Evolutionary conservation across 352 stramenopile genomes (phyloP).

Genomic region (Aphanomyces astaci): DNA sequence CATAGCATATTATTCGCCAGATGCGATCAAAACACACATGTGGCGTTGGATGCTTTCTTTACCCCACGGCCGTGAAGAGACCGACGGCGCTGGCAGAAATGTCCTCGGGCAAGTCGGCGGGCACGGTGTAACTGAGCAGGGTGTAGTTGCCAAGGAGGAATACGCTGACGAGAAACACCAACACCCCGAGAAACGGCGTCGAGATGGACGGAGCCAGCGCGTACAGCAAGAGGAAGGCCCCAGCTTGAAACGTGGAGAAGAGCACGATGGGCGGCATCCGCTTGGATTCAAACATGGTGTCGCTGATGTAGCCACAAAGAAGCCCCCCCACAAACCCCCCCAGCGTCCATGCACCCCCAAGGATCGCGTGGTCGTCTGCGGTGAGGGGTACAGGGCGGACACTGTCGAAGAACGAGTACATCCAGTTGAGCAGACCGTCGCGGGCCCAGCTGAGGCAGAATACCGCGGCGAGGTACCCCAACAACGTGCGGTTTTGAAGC

Average conservation of each 20-base stretch:
- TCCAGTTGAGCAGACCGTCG: conserved; percentile 71
- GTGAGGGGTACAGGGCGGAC: conserved; percentile 41
- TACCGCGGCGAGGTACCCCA: conserved; percentile 55
- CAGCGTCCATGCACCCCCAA: conserved; percentile 66
- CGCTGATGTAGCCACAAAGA: conserved; percentile 63
- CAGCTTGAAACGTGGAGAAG: conserved; percentile 52
- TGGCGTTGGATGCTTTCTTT: conserved; percentile 20
- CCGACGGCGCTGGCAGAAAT: conserved; percentile 54
- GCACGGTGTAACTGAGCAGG: conserved; percentile 62
- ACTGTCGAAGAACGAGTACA: conserved; percentile 66
- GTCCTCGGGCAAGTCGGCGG: conserved; percentile 59
- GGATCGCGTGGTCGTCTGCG: conserved; percentile 45
- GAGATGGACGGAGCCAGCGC: conserved; percentile 45
- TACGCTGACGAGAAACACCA: conserved; percentile 60
- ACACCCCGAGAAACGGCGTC: conserved; percentile 36
- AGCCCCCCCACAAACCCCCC: conserved; percentile 62
- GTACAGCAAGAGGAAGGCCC: conserved; percentile 51
- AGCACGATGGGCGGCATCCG: conserved; percentile 64
- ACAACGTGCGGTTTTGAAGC: conserved; percentile 50
- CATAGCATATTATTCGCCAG: too few relatives aligned
- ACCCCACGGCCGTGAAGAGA: conserved; percentile 56
- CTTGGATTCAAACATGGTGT: conserved; percentile 57
- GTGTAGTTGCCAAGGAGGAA: conserved; percentile 72
- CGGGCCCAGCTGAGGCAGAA: conserved; percentile 65
- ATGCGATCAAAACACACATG: too few relatives aligned